These are phyloP conservation scores for Crithidia mellificae DNA, from an alignment of 208 protist species.

Conservation along the genomic window DNA sequence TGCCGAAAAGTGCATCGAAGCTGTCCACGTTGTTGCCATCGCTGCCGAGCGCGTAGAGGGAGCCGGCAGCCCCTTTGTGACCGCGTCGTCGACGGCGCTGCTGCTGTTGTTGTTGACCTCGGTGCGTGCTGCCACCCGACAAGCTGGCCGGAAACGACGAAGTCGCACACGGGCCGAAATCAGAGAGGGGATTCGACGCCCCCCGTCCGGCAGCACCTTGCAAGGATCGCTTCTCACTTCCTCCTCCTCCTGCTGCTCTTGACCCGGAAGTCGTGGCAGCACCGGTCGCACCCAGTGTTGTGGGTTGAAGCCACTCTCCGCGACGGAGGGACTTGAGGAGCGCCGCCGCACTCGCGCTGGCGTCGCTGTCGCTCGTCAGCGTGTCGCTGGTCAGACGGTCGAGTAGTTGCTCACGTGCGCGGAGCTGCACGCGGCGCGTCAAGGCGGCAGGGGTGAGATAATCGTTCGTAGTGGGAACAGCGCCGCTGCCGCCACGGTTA, in stretches of 20 bases:
- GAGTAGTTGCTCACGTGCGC: slow-evolving; percentile 15
- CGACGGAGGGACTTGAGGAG: slow-evolving; percentile 15
- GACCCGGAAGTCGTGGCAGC: too few relatives aligned
- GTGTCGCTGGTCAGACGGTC: slow-evolving; percentile 20
- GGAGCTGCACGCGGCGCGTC: background rate
- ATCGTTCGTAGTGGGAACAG: too few relatives aligned
- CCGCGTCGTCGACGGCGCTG: too few relatives aligned
- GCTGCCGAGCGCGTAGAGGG: background rate
- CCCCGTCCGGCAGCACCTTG: background rate
- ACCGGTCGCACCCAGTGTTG: too few relatives aligned
- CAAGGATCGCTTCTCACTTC: too few relatives aligned
- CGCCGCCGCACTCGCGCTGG: slow-evolving; percentile 8
- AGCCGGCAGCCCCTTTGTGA: background rate
- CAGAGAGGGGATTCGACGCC: background rate
- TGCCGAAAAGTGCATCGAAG: slow-evolving; percentile 6
- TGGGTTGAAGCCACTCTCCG: background rate
- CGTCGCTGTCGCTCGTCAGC: slow-evolving; percentile 18
- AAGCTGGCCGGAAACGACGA: slow-evolving; percentile 8
- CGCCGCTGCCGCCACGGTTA: too few relatives aligned
- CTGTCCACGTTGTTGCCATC: background rate
- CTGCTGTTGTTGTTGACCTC: background rate
- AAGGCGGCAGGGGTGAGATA: background rate
- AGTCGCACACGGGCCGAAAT: background rate
- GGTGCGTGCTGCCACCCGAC: background rate
- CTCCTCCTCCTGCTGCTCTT: background rate